Percentiles rank a stretch among this genome's conserved stretches.
These are phyloP conservation scores for Diaporthe ilicicola DNA, from an alignment of 2,329 filamentous ascomycete genomes.

Conservation along the genomic window DNA sequence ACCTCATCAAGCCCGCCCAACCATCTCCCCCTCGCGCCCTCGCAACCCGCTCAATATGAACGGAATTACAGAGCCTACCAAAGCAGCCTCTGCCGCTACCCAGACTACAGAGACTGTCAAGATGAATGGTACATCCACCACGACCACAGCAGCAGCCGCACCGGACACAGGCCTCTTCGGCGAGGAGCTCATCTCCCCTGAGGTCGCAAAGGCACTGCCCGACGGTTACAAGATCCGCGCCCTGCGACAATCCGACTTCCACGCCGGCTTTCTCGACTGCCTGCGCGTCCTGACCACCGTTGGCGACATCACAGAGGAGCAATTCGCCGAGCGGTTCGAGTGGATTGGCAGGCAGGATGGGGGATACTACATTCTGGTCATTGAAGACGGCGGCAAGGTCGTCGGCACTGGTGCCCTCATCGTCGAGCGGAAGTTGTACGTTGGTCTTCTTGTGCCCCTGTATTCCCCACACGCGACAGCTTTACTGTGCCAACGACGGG, in stretches of 20 bases:
- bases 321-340: slow-evolving; percentile 82
- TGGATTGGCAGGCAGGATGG: slow-evolving; percentile 79
- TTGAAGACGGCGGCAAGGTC: slow-evolving; percentile 77
- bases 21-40: not conserved
- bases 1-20: not conserved
- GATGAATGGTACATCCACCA: slow-evolving; percentile 26
- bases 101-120: slow-evolving; percentile 24
- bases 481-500: not conserved
- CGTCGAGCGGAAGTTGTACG: slow-evolving; percentile 93
- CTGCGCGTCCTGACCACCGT: slow-evolving; percentile 92
- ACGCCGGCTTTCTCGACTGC: slow-evolving; percentile 87
- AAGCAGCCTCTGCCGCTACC: slow-evolving; percentile 25
- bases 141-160: slow-evolving; percentile 39
- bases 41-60: slow-evolving; percentile 4
- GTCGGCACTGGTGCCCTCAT: slow-evolving; percentile 93
- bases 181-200: slow-evolving; percentile 77
- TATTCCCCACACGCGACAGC: not conserved
- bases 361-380: slow-evolving; percentile 86
- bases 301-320: slow-evolving; percentile 79
- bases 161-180: slow-evolving; percentile 76
- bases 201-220: slow-evolving; percentile 77
- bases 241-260: slow-evolving; percentile 80
- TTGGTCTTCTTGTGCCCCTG: slow-evolving; percentile 35
- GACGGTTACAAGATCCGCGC: slow-evolving; percentile 85
- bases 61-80: slow-evolving; percentile 21